Percentiles rank a stretch among this genome's conserved stretches.
These are phyloP conservation scores for Priceomyces castillae DNA, from an alignment of 805 yeast genomes.

Conservation along the genomic window DNA sequence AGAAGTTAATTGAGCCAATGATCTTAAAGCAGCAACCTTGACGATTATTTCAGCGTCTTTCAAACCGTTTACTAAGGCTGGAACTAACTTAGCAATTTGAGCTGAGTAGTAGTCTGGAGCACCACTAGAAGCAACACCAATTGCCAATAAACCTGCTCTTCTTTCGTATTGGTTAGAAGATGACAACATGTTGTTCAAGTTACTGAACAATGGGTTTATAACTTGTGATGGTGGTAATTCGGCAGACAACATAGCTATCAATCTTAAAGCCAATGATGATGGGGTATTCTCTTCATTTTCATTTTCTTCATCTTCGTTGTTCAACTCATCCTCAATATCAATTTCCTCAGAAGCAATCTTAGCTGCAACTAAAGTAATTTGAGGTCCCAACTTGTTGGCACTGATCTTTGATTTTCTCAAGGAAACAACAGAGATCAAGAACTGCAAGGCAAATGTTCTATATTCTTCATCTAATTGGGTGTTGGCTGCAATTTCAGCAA, in stretches of 20 bases:
- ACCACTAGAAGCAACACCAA: conserved; percentile 84
- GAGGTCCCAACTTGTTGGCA: conserved; percentile 80
- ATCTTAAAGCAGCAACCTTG: conserved; percentile 79
- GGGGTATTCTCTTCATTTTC: conserved; percentile 92
- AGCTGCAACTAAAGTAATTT: conserved; percentile 68
- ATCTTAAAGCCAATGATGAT: conserved; percentile 70
- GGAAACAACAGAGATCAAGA: conserved; percentile 73
- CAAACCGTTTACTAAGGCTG: conserved; percentile 71
- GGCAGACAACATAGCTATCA: conserved; percentile 72
- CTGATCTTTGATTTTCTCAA: conserved; percentile 79
- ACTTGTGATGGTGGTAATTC: conserved; percentile 93
- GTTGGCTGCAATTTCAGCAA: conserved; percentile 73
- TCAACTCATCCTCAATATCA: conserved; percentile 74
- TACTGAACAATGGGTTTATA: conserved; percentile 71
- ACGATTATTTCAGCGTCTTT: conserved; percentile 74
- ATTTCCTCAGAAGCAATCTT: conserved; percentile 72
- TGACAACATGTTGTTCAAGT: conserved; percentile 50
- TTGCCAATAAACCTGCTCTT: conserved; percentile 80
- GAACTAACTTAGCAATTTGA: conserved; percentile 70
- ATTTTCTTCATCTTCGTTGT: conserved; percentile 82
- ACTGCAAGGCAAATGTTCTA: conserved; percentile 80
- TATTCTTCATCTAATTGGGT: conserved; percentile 69
- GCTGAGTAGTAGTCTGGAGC: conserved; percentile 89
- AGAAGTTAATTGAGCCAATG: conserved; percentile 72
- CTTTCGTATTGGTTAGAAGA: conserved; percentile 71